Conservation (phyloP, 176 grass and related monocot genomes). For the Lolium multiflorum region DNA sequence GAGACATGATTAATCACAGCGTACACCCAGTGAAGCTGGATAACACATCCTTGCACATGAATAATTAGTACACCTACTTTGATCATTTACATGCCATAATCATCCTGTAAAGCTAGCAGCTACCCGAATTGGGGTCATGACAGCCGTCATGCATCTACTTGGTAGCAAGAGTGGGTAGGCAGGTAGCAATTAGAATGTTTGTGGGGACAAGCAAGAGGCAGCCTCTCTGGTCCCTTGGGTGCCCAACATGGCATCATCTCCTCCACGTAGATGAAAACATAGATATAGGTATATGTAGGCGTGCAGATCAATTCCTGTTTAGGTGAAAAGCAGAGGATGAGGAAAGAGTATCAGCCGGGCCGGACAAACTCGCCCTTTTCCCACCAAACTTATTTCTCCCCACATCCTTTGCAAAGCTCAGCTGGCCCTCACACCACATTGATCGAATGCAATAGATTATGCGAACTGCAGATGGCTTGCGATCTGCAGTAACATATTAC, state of each 20-base stretch:
- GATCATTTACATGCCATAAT: constrained; percentile 22
- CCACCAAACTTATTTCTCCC: not conserved
- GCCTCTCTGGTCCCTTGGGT: not conserved
- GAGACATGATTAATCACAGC: constrained; percentile 35
- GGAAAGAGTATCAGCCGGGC: not conserved
- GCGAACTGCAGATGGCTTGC: not conserved
- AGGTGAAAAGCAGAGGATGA: not conserved
- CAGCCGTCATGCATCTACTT: not conserved
- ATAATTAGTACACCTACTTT: constrained; percentile 29
- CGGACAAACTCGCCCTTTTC: constrained; percentile 4
- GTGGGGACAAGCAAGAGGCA: constrained; percentile 26
- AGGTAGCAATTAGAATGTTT: constrained; percentile 41
- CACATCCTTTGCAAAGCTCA: not conserved
- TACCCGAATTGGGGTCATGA: not conserved
- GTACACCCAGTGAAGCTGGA: constrained; percentile 25
- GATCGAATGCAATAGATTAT: not conserved
- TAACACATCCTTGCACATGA: not conserved
- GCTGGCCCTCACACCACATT: not conserved
- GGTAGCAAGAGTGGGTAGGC: not conserved
- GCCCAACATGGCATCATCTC: constrained; percentile 25
- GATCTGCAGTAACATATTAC: not conserved
- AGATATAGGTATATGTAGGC: not conserved
- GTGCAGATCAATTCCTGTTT: constrained; percentile 16
- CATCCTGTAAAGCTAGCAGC: constrained; percentile 30
- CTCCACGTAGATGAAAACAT: not conserved